phyloP scores from a whole-genome alignment of 2,329 filamentous ascomycete genomes.

The Periconia macrospinosa region DNA sequence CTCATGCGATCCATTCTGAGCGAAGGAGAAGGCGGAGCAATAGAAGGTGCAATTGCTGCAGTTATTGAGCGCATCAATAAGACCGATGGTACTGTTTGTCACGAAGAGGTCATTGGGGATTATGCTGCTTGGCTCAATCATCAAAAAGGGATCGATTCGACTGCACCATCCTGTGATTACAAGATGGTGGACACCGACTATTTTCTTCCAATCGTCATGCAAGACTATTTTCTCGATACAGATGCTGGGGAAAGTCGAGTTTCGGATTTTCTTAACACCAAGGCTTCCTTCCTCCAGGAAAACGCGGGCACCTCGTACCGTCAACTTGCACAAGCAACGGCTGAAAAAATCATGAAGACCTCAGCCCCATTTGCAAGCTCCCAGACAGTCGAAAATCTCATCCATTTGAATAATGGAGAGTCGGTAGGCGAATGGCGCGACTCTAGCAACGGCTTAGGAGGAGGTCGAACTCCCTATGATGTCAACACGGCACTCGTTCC shows the following conservation, averaged over 20 bases:
- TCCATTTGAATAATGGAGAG: conserved; percentile 59
- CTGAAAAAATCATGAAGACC: conserved; percentile 61
- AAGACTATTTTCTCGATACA: conserved; percentile 60
- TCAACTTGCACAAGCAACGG: conserved; percentile 55
- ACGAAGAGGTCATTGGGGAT: conserved; percentile 68
- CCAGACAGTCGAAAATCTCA: conserved; percentile 57
- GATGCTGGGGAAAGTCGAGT: conserved; percentile 44
- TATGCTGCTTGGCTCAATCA: conserved; percentile 64
- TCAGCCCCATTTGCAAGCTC: conserved; percentile 56
- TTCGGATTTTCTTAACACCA: conserved; percentile 43
- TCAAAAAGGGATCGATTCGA: conserved; percentile 56
- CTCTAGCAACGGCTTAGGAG: conserved; percentile 61
- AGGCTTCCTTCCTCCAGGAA: conserved; percentile 52
- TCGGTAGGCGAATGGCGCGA: conserved; percentile 67
- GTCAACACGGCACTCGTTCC: conserved; percentile 67
- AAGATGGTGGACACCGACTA: conserved; percentile 67
- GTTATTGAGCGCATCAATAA: conserved; percentile 64
- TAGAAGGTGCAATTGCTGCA: conserved; percentile 64
- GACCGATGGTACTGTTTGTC: conserved; percentile 63
- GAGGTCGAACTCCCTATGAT: conserved; percentile 65
- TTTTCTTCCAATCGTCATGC: conserved; percentile 60
- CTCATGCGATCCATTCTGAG: conserved; percentile 62
- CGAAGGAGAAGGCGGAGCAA: conserved; percentile 55
- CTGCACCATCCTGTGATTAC: conserved; percentile 59
- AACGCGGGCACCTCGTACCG: conserved; percentile 59